Base-by-base conservation (phyloP, 2,329 filamentous ascomycete species). In the Podosphaera fusca region DNA sequence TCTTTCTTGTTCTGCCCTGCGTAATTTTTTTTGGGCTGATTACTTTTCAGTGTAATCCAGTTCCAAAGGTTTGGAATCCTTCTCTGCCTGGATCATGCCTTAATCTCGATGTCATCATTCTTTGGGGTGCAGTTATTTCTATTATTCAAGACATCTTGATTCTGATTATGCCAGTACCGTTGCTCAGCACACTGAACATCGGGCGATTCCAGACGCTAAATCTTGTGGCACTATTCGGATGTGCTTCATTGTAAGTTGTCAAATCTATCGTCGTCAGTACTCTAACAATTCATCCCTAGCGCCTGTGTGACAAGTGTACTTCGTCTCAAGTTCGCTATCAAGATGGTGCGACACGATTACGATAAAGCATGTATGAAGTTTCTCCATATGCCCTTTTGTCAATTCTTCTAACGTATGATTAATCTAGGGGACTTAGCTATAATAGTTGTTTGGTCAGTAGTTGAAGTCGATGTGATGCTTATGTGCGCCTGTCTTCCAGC, bases 211-310 rank as follows among this genome's bases (percentile, higher is more conserved):
- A 84, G 62, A 46, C 8, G 54, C 73, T 77, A 21, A 82, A 82
- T 40, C 81, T 81, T 0, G 84, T 85, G 65, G 76, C 77, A 60
- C 82, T 81, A 0, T 85, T 85, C 65, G 76, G 77, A 60, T 78
- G 82, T 58, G 81, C 80, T 60, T 73, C 79, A 47, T 83, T 85
- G 63, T 80, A 79, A 34, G 75, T 77, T 36, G n/a, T 49, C 6
- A 6, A 7, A 2, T 35, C 29, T 56, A 21, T 21, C 14, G 29
- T 9, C 1, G 21, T 51, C n/a, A n/a, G n/a, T n/a, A 5, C 52
- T 7, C 34, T 36, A 8, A 29, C 31, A 4, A 38, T 5, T 29
- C 21, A 38, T 55, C 33, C 8, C 29, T 53, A 50, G 74, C 78
- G 1, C 76, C 82, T 49, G 80, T 10, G 42, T 60, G 34, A 59